phyloP scores from a whole-genome alignment of 495 filamentous ascomycete species.

The Letharia columbiana region DNA sequence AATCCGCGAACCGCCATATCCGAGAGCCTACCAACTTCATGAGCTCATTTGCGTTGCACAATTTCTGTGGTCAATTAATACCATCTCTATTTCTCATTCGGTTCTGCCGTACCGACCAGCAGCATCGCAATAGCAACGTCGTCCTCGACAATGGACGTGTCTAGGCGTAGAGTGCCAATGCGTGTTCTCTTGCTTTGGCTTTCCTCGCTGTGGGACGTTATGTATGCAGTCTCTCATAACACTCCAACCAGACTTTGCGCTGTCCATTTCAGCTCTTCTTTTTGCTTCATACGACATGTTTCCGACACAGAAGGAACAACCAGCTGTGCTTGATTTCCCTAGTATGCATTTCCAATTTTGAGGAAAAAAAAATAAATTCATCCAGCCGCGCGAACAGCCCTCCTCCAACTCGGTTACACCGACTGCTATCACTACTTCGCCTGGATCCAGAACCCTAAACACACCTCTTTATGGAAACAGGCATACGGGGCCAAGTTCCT shows the following conservation, averaged over 20 bases:
- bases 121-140: background rate
- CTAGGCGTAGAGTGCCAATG: background rate
- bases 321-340: background rate
- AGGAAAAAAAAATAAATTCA: too few relatives aligned
- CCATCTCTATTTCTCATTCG: background rate
- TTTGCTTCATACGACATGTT: background rate
- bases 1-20: background rate
- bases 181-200: slow-evolving; percentile 1
- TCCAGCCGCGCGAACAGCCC: slow-evolving; percentile 8
- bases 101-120: background rate
- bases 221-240: background rate
- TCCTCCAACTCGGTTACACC: slow-evolving; percentile 2
- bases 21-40: background rate
- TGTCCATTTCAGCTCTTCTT: background rate
- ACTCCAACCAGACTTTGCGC: background rate
- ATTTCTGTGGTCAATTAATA: background rate
- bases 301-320: background rate
- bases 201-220: slow-evolving; percentile 1
- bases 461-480: slow-evolving; percentile 1
- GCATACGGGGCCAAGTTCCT: slow-evolving; percentile 7
- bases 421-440: slow-evolving; percentile 13
- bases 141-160: background rate
- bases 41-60: background rate
- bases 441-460: slow-evolving; percentile 4
- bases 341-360: background rate